phyloP scores from a whole-genome alignment of 306 rosid genomes.

The Cicer cuneatum region DNA sequence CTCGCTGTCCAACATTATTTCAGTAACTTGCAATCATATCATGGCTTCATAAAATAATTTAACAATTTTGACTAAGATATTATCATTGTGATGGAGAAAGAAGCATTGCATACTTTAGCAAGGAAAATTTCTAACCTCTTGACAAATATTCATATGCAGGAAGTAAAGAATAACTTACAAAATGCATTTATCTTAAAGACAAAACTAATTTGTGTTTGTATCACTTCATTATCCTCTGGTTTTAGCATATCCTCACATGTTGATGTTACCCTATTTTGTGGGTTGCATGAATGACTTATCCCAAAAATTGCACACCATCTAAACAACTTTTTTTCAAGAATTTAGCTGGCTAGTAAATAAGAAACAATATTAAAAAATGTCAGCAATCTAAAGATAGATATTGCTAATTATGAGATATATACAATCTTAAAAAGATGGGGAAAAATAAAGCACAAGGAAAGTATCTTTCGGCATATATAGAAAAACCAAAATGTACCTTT shows the following conservation, averaged over 20 bases:
- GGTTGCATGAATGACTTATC: conserved; percentile 38
- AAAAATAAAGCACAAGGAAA: conserved; percentile 51
- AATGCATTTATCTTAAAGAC: neutral
- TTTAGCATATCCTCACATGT: conserved; percentile 25
- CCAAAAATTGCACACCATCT: conserved; percentile 13
- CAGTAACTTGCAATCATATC: too few relatives aligned
- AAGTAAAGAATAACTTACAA: conserved; percentile 33
- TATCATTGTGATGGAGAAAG: too few relatives aligned
- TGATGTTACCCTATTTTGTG: conserved; percentile 26
- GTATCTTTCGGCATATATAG: conserved; percentile 49
- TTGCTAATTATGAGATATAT: conserved; percentile 19
- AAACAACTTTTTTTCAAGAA: conserved; percentile 22
- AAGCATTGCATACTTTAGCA: too few relatives aligned
- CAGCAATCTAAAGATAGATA: conserved; percentile 26
- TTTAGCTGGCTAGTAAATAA: conserved; percentile 13
- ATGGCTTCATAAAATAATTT: too few relatives aligned
- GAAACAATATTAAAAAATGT: neutral
- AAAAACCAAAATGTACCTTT: conserved; percentile 41
- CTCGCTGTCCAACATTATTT: too few relatives aligned
- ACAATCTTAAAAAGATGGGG: conserved; percentile 34
- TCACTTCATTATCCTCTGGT: conserved; percentile 17
- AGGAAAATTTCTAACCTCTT: conserved; percentile 6
- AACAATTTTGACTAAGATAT: too few relatives aligned
- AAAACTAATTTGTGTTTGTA: conserved; percentile 13
- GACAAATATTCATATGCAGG: conserved; percentile 13